phyloP scores from a whole-genome alignment of 148 eudicot genomes.

The Oxyria digyna region DNA sequence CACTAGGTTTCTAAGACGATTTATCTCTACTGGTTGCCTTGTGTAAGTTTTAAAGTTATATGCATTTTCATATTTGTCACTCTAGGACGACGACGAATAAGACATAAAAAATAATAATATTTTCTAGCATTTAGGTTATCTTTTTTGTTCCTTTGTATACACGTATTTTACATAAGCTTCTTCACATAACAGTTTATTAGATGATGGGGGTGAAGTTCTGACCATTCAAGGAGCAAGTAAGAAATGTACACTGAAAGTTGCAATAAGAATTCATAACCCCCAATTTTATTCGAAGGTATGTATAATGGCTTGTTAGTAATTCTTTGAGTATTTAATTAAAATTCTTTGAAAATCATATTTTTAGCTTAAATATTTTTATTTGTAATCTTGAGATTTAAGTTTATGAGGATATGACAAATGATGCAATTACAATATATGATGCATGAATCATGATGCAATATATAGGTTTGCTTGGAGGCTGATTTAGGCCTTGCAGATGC shows the following conservation, averaged over 20 bases:
- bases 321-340: no score
- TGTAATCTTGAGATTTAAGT: no score
- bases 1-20: constrained; percentile 44
- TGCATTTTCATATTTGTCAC: not conserved
- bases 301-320: no score
- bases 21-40: constrained; percentile 58
- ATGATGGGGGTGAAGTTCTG: constrained; percentile 67
- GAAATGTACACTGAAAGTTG: constrained; percentile 32
- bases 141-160: no score
- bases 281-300: constrained; percentile 98
- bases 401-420: no score
- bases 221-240: constrained; percentile 46
- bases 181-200: constrained; percentile 63
- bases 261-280: constrained; percentile 54
- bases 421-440: no score
- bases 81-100: no score
- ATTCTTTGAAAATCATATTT: no score
- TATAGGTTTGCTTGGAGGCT: constrained; percentile 70
- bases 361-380: no score
- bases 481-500: constrained; percentile 99
- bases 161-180: no score
- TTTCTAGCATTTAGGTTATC: no score
- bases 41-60: constrained; percentile 40
- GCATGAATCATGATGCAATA: not conserved
- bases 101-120: no score